These are phyloP conservation scores for Eucalyptus rudis DNA, from an alignment of 345 rosid species.

Conservation along the genomic window DNA sequence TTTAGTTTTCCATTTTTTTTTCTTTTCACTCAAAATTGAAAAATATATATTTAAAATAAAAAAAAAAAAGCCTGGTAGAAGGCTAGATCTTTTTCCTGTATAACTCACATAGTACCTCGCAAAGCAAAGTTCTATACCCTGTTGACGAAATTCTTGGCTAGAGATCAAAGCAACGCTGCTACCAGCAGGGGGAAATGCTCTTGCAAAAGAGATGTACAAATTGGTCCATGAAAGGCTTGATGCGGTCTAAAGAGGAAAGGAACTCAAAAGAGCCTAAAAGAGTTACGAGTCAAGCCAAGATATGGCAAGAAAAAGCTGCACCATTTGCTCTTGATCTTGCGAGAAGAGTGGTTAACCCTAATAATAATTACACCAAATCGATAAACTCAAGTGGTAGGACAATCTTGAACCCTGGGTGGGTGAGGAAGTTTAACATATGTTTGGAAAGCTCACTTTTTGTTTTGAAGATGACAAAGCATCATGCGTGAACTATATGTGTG, in stretches of 20 bases:
- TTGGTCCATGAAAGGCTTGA: not conserved
- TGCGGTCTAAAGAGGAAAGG: not conserved
- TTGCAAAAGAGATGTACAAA: not conserved
- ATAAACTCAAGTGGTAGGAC: not conserved
- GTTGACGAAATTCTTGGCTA: not conserved
- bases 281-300: not conserved
- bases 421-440: not conserved
- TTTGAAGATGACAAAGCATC: not conserved
- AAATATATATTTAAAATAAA: too few species aligned
- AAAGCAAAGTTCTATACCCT: not conserved
- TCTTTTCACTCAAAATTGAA: not conserved
- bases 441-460: not conserved
- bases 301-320: not conserved
- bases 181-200: not conserved
- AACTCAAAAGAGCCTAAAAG: not conserved
- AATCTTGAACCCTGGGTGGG: not conserved
- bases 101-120: not conserved
- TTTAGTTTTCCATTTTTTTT: not conserved
- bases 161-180: not conserved
- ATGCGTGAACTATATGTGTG: not conserved
- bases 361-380: not conserved
- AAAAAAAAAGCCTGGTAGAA: not conserved
- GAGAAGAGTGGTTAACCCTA: not conserved
- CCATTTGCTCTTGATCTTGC: not conserved
- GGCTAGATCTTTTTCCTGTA: not conserved